phyloP scores from a whole-genome alignment of 805 yeast genomes.

The Wickerhamomyces strasburgensis region DNA sequence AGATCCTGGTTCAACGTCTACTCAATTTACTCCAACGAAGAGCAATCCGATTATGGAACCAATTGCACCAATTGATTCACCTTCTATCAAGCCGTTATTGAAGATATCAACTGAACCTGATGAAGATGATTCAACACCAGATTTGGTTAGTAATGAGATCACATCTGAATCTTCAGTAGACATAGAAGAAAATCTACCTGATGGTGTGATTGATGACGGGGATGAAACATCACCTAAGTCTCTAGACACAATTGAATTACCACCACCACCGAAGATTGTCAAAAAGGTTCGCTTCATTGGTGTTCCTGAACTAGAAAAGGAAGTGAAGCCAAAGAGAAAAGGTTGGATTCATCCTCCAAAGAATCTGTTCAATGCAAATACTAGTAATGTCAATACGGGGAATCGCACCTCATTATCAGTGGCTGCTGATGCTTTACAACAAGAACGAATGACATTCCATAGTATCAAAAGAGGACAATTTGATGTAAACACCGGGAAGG shows the following conservation, averaged over 20 bases:
- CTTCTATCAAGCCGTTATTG: constrained; percentile 7
- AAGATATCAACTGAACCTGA: constrained; percentile 1
- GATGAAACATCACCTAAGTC: constrained; percentile 3
- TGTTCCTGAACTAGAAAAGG: constrained; percentile 21
- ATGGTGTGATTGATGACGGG: neutral
- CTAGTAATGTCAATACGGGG: constrained; percentile 3
- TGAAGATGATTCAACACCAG: constrained; percentile 7
- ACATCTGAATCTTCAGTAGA: constrained; percentile 11
- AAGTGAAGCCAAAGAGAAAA: constrained; percentile 17
- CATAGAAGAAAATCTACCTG: constrained; percentile 1
- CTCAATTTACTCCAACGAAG: no score
- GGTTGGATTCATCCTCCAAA: constrained; percentile 23
- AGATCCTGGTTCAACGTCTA: neutral
- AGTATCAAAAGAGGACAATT: constrained; percentile 20
- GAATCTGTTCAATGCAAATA: constrained; percentile 5
- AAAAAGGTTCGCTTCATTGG: constrained; percentile 27
- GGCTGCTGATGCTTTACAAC: constrained; percentile 24
- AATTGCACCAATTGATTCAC: constrained; percentile 3
- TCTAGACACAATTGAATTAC: constrained; percentile 4
- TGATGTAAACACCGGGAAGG: constrained; percentile 17
- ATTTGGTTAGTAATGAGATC: constrained; percentile 5
- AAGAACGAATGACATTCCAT: constrained; percentile 22
- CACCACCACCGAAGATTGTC: constrained; percentile 11
- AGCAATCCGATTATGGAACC: neutral
- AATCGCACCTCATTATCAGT: constrained; percentile 11